A percentile compares a stretch with the other conserved stretches of the same genome.
Conservation (phyloP, 2,329 filamentous ascomycete species). For the Alternaria sp. region DNA sequence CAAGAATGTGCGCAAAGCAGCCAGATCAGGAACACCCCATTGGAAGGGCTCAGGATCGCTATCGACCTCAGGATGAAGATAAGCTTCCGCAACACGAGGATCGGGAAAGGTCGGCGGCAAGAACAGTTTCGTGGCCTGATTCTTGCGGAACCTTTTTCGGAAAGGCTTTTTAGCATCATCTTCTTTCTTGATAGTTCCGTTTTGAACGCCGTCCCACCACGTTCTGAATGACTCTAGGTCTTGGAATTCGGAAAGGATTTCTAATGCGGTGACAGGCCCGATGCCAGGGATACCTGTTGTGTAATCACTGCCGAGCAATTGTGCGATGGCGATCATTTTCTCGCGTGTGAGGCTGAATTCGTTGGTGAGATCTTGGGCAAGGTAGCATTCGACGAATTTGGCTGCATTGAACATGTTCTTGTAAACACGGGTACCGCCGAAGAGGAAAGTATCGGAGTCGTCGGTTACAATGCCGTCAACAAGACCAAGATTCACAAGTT, state of each 20-base stretch:
- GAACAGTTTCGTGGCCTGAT: slow-evolving; percentile 84
- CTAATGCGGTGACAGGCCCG: slow-evolving; percentile 91
- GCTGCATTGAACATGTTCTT: slow-evolving; percentile 99
- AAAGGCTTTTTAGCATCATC: slow-evolving; percentile 68
- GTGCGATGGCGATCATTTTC: slow-evolving; percentile 87
- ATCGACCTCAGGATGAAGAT: slow-evolving; percentile 87
- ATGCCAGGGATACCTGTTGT: slow-evolving; percentile 90
- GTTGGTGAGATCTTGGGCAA: slow-evolving; percentile 81
- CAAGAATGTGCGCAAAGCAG: slow-evolving; percentile 81
- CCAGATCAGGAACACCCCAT: slow-evolving; percentile 95
- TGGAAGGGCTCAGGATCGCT: slow-evolving; percentile 79
- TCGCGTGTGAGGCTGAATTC: slow-evolving; percentile 88
- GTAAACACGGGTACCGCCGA: slow-evolving; percentile 94
- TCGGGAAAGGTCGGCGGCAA: slow-evolving; percentile 82
- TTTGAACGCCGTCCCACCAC: slow-evolving; percentile 87
- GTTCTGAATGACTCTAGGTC: slow-evolving; percentile 78
- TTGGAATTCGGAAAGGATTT: slow-evolving; percentile 91
- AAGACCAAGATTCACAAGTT: slow-evolving; percentile 83
- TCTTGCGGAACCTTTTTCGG: slow-evolving; percentile 83
- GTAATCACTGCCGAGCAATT: slow-evolving; percentile 92
- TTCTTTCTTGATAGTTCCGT: slow-evolving; percentile 67
- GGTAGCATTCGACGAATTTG: slow-evolving; percentile 97
- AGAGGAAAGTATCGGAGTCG: slow-evolving; percentile 95
- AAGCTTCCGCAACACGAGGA: slow-evolving; percentile 79
- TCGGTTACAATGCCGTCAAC: slow-evolving; percentile 99